Evolutionary conservation across 2,329 filamentous ascomycete species (phyloP).

Genomic region (Colletotrichum tropicale): DNA sequence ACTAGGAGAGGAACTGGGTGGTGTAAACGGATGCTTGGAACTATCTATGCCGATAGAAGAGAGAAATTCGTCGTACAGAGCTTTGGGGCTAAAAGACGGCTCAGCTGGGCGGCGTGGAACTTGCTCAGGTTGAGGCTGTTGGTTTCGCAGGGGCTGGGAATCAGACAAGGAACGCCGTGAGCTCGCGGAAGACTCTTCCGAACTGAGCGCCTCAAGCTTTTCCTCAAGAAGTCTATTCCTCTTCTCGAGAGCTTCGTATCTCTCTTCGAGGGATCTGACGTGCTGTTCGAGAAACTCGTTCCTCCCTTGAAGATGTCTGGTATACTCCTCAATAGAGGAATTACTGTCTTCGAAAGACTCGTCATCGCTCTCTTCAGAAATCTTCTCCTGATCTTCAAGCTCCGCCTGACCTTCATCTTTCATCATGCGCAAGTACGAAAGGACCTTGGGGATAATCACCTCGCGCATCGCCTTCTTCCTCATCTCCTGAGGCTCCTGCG

Average conservation of each 20-base stretch:
- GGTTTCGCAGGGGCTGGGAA: not conserved
- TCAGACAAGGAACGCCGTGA: not conserved
- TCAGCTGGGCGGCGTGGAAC: not conserved
- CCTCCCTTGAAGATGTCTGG: not conserved
- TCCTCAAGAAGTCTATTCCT: not conserved
- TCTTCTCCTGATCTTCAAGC: not conserved
- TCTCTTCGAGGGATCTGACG: not conserved
- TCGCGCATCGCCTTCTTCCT: not conserved
- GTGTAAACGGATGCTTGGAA: not conserved
- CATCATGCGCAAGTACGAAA: not conserved
- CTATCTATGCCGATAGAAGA: not conserved
- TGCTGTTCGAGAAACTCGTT: not conserved
- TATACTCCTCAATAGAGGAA: not conserved
- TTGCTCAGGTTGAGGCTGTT: not conserved
- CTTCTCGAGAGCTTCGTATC: not conserved
- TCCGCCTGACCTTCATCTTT: fast-evolving
- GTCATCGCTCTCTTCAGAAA: not conserved
- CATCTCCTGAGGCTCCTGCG: not conserved
- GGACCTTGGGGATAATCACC: not conserved
- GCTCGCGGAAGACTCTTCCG: not conserved
- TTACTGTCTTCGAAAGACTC: not conserved
- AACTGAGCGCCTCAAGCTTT: not conserved
- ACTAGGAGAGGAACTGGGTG: not conserved
- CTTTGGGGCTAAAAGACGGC: not conserved
- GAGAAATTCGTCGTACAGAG: not conserved